phyloP scores from a whole-genome alignment of 345 rosid species.

The Brassica cretica region DNA sequence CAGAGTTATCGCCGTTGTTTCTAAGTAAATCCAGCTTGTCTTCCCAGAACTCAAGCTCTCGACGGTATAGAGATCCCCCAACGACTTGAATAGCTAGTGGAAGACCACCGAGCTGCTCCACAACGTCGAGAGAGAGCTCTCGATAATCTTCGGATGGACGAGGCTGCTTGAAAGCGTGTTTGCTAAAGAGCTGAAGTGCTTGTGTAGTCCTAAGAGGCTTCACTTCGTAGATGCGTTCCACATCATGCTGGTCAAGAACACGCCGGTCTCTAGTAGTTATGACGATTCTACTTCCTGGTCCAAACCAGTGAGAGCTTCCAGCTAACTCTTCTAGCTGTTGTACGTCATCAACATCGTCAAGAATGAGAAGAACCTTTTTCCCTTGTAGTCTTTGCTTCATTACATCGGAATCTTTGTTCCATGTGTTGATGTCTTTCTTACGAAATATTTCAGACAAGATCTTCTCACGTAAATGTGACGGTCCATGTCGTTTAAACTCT shows the following conservation, averaged over 20 bases:
- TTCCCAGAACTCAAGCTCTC: conserved; percentile 31
- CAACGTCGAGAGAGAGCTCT: conserved; percentile 27
- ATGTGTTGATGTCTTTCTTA: conserved; percentile 1
- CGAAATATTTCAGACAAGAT: conserved; percentile 28
- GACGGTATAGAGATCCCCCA: conserved; percentile 38
- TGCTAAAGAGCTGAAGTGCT: conserved; percentile 44
- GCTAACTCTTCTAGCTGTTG: conserved; percentile 34
- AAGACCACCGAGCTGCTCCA: conserved; percentile 42
- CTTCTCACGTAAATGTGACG: conserved; percentile 16
- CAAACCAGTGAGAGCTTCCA: conserved; percentile 32
- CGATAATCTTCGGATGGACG: conserved; percentile 24
- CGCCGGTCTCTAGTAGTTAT: conserved; percentile 39
- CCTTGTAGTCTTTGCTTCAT: conserved; percentile 28
- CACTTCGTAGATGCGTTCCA: conserved; percentile 31
- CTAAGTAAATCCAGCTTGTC: conserved; percentile 29
- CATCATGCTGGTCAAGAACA: conserved; percentile 30
- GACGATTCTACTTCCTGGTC: conserved; percentile 41
- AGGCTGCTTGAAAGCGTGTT: conserved; percentile 34
- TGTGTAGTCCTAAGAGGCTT: conserved; percentile 31
- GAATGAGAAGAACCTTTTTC: conserved; percentile 33
- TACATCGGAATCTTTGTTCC: conserved; percentile 15
- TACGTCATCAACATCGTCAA: conserved; percentile 37
- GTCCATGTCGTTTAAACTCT: conserved; percentile 13
- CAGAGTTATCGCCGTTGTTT: conserved; percentile 3
- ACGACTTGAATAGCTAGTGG: conserved; percentile 44